phyloP scores from a whole-genome alignment of 306 rosid species.

The Quercus variabilis region DNA sequence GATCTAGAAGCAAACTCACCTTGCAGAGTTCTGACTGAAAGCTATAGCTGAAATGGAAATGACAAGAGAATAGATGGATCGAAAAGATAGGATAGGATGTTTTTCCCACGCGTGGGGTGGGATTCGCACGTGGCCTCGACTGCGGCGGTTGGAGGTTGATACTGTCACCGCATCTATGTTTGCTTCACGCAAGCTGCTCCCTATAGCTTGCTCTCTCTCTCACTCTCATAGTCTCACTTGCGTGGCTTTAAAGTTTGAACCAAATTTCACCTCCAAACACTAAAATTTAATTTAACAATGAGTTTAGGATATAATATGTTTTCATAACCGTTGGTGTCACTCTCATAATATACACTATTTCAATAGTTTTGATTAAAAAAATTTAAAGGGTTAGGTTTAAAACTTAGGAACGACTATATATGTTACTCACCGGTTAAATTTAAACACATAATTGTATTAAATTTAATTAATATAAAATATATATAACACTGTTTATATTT shows the following conservation, averaged over 20 bases:
- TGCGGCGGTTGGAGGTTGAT: slow-evolving; percentile 52
- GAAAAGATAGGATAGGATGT: slow-evolving; percentile 40
- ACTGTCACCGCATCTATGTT: slow-evolving; percentile 46
- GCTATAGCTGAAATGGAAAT: not conserved
- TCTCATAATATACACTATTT: no score
- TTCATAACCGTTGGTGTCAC: no score
- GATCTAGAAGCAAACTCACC: not conserved
- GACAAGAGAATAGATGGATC: slow-evolving; percentile 8
- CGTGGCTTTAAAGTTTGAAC: slow-evolving; percentile 71
- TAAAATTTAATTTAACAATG: no score
- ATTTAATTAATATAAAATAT: no score
- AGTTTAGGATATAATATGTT: no score
- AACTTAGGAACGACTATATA: no score
- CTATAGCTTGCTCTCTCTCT: not conserved
- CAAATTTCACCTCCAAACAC: slow-evolving; percentile 17
- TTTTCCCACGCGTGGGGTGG: slow-evolving; percentile 50
- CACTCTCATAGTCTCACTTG: not conserved
- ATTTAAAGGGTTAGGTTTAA: no score
- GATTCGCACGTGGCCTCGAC: slow-evolving; percentile 42
- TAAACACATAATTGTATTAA: no score
- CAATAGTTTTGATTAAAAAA: no score
- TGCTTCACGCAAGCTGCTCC: slow-evolving; percentile 92
- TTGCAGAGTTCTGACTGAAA: no score
- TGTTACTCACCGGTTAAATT: rapidly evolving
- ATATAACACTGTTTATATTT: no score